Evolutionary conservation across 805 yeast genomes (phyloP), one percentile per base, ranked within the genome.

Genomic region (Pichia thaimueangensis): DNA sequence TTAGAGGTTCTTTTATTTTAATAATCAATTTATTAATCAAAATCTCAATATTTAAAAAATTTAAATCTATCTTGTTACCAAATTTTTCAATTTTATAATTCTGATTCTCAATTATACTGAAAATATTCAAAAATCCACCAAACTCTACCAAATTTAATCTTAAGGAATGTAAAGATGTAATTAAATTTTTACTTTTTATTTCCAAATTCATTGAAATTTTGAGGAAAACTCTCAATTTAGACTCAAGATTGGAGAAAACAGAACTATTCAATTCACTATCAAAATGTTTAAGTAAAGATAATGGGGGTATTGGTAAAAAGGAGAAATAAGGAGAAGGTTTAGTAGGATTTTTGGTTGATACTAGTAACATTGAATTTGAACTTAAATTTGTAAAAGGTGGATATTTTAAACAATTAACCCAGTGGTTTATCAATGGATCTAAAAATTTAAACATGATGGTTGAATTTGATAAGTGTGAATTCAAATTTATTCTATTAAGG

Each of bases 51-150:
- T 70, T 73, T 34, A 76, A 56, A 50, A 73, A 76, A 30, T 65
- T 68, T 39, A 68, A 59, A 54, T 76, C 82, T 15, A 76, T 64
- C 11, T 69, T 67, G 37, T 76, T 72, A 1, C 82, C 82, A 48
- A 75, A 72, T 39, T 63, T 64, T 53, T 76, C 82, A 30, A 75
- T 65, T 15, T 52, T 30, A 24, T 45, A 46, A 24, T 58, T 56
- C 30, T 59, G 61, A 22, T 57, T 58, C 62, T 67, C 65, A 60
- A 60, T 68, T 27, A 76, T 64, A 17, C 78, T 71, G 49, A 76
- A 74, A 45, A 76, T 72, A 55, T 76, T 76, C 50, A 75, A 65
- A 50, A 73, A 72, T 4, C 78, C 80, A 17, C 82, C 82, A 39
- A 76, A 59, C 52, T 74, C 78, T 12, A 74, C 66, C 48, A 75